These are phyloP conservation scores for Cladophialophora bantiana DNA, from an alignment of 2,329 filamentous ascomycete species.

Conservation along the genomic window DNA sequence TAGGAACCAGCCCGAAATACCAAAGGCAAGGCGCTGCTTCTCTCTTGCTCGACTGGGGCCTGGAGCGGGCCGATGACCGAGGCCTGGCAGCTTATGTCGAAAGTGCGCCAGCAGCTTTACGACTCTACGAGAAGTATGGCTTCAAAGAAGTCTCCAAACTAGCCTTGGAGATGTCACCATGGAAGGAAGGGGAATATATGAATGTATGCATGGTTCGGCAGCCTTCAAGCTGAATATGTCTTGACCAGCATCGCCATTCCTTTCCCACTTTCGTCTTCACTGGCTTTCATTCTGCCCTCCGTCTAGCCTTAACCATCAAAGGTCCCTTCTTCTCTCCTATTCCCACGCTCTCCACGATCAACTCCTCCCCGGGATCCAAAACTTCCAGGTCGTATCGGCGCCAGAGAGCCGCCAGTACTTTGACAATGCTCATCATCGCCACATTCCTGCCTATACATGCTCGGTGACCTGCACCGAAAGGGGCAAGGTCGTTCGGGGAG, in stretches of 20 bases:
- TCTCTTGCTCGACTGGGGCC: constrained; percentile 33
- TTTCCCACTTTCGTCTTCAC: neutral
- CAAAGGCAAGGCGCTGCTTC: constrained; percentile 35
- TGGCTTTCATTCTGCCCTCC: constrained; percentile 10
- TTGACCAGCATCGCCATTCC: neutral
- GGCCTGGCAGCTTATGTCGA: constrained; percentile 35
- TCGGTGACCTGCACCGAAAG: constrained; percentile 58
- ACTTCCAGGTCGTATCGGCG: constrained; percentile 21
- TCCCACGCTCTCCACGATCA: constrained; percentile 24
- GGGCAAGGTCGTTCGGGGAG: constrained; percentile 52
- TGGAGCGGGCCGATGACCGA: constrained; percentile 34
- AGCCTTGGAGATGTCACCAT: constrained; percentile 28
- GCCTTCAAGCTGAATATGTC: constrained; percentile 7
- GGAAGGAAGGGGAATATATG: constrained; percentile 27
- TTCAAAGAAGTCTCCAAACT: constrained; percentile 33
- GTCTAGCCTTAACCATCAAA: constrained; percentile 24
- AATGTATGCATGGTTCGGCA: constrained; percentile 36
- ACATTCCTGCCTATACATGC: constrained; percentile 60
- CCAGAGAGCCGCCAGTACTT: constrained; percentile 23
- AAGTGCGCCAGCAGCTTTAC: constrained; percentile 21
- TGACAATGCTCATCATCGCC: constrained; percentile 44
- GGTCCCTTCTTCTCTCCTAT: constrained; percentile 28
- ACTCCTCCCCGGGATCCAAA: constrained; percentile 18
- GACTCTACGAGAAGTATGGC: constrained; percentile 30
- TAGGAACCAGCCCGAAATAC: constrained; percentile 35